Percentiles rank a stretch among this genome's conserved stretches.
phyloP scores from a whole-genome alignment of 2,329 filamentous ascomycete genomes.

The Ceratocystis diversiconidia region DNA sequence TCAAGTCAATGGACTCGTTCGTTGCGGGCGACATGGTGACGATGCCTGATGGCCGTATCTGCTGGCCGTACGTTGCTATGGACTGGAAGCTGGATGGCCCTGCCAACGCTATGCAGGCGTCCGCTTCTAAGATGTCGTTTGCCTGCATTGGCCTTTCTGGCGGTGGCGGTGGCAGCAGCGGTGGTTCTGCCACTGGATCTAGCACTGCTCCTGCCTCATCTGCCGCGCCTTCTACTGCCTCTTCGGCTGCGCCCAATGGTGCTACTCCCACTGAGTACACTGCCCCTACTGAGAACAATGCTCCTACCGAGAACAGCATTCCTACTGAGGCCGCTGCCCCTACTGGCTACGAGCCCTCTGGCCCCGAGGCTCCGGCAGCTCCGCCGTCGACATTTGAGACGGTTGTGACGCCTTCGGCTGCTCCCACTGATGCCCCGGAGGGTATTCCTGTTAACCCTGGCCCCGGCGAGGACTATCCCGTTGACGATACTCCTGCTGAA shows the following conservation, averaged over 20 bases:
- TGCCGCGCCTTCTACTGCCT: neutral
- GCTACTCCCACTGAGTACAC: constrained; percentile 10
- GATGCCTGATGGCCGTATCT: constrained; percentile 42
- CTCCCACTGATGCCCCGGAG: neutral
- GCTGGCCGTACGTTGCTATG: constrained; percentile 48
- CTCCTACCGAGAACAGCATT: constrained; percentile 28
- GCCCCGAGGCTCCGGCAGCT: neutral
- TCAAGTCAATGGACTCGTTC: constrained; percentile 39
- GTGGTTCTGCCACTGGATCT: neutral
- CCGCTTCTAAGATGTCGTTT: constrained; percentile 36
- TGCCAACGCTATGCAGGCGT: constrained; percentile 19
- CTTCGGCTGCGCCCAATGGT: neutral
- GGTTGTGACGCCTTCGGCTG: neutral
- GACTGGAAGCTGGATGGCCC: constrained; percentile 33
- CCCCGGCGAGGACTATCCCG: neutral
- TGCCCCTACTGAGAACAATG: constrained; percentile 24
- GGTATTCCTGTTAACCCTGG: neutral
- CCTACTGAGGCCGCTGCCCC: constrained; percentile 28
- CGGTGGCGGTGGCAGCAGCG: neutral
- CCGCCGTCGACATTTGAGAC: constrained; percentile 4
- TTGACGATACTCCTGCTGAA: neutral
- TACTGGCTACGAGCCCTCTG: constrained; percentile 1
- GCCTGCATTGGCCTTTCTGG: constrained; percentile 29
- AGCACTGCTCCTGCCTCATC: neutral
- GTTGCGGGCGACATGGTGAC: constrained; percentile 50